phyloP scores from a whole-genome alignment of 768 basidiomycete genomes.

The Panaeolus papilionaceus region DNA sequence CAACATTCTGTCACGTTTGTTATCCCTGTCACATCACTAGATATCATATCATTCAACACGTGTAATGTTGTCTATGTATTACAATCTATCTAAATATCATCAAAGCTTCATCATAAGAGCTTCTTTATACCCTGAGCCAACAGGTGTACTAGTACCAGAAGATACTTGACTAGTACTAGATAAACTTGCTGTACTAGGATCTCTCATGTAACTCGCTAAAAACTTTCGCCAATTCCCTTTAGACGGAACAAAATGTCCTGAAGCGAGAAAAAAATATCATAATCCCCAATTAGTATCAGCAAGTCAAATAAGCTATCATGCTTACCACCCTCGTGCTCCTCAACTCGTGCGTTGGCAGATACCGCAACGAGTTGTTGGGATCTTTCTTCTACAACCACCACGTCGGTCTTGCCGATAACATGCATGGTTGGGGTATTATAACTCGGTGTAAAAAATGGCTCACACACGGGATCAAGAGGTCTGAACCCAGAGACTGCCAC shows the following conservation, averaged over 20 bases:
- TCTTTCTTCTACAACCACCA: slow-evolving; percentile 76
- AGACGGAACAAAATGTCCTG: slow-evolving; percentile 87
- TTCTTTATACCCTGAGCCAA: slow-evolving; percentile 26
- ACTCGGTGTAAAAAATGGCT: slow-evolving; percentile 53
- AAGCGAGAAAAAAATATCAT: not conserved
- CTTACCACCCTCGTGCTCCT: slow-evolving; percentile 82
- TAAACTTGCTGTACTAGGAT: slow-evolving; percentile 53
- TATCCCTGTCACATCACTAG: slow-evolving; percentile 9
- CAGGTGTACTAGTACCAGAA: slow-evolving; percentile 57
- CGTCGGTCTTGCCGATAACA: slow-evolving; percentile 77
- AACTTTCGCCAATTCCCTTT: slow-evolving; percentile 81
- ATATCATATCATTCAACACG: slow-evolving; percentile 13
- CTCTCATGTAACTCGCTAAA: slow-evolving; percentile 66
- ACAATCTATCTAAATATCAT: slow-evolving; percentile 13
- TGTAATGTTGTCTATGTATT: not conserved
- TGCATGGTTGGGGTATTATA: slow-evolving; percentile 80
- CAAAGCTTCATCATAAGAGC: slow-evolving; percentile 35
- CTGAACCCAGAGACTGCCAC: slow-evolving; percentile 79
- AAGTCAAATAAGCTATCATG: slow-evolving; percentile 13
- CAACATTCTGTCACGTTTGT: slow-evolving; percentile 14
- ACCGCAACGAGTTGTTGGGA: slow-evolving; percentile 60
- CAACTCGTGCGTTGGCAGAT: slow-evolving; percentile 65
- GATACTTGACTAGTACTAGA: slow-evolving; percentile 43
- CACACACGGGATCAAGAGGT: slow-evolving; percentile 52
- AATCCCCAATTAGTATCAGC: slow-evolving; percentile 1